Base-by-base conservation (phyloP, 1,284 basidiomycete species). In the Trichosporon sp. region DNA sequence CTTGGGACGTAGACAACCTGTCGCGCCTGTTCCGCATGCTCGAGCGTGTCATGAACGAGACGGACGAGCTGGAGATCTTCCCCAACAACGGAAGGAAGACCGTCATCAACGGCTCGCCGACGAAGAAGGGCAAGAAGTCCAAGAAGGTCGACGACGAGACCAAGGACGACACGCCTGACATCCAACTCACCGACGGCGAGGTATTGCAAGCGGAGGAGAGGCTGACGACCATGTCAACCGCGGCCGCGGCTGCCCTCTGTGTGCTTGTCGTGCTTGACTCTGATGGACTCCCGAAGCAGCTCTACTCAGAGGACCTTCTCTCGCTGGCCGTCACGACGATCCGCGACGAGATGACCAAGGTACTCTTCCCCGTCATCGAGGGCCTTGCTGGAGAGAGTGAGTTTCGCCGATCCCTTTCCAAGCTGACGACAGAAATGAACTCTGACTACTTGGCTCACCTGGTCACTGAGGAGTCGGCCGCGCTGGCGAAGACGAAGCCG, bases 231-330 rank as follows among this genome's bases (percentile, higher is more conserved):
- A 89, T 90, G 4, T 85, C 87, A 54, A 90, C 92, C 75, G 91
- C 91, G 63, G 87, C 92, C 2, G 77, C 92, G 7, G 92, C 92
- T 3, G 92, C 92, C 0, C 91, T 95, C 77, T 93, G 92, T 76
- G 91, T 89, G 73, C 87, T 97, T 70, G 88, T 90, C 0, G 82
- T 96, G 6, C 86, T 97, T 14, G 88, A 89, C 0, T 90, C 90
- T 43, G 92, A 94, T 74, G 87, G 90, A 32, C 84, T 96, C 65
- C 89, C 92, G 2, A 94, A 94, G 80, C 92, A 93, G 92, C 85
- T 93, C 40, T 96, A 92, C 80, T 96, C 95, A 0, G 96, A 98
- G 80, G 96, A 98, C 80, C 86, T 95, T 12, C 91, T 98, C 70
- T 90, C 90, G 0, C 85, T 88, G 0, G 94, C 93, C 79, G 87